Evolutionary conservation across 495 filamentous ascomycete species (phyloP), one percentile per base, ranked within the genome.

Genomic region (Parathielavia hyrcaniae): DNA sequence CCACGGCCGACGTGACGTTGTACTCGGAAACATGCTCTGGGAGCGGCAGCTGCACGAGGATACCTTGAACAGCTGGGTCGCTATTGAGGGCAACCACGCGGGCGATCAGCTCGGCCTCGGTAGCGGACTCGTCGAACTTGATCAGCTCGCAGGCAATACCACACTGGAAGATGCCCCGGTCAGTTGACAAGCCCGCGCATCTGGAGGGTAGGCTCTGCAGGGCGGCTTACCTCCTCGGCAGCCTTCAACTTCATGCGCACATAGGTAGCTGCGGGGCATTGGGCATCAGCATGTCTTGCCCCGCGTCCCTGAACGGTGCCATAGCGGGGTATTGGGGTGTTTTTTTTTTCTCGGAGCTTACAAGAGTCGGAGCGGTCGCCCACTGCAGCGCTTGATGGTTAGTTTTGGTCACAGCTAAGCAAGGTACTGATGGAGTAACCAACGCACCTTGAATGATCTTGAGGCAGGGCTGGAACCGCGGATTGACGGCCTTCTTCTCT

Each of bases 171-270:
- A 30, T 51, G 41, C 35, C 12, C n/a, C 1, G 7, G 48, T 44
- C 19, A 26, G 47, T 39, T 26, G 16, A 20, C 63, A 50, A 30
- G 40, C 23, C 3, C 40, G 32, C 1, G 32, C 16, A 50, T 6
- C 11, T 6, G n/a, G 10, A 19, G 12, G 1, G 0, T 26, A 13
- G 10, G 35, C 19, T 19, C 1, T 26, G 49, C 30, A 38, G 39
- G 39, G 30, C 58, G 57, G 53, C 54, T 51, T 76, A 92, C 89
- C 81, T 98, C 92, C 70, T 91, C 81, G 32, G 93, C 93, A 55
- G 93, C 93, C 79, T 96, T 97, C 66, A 97, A 72, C 76, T 98
- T 98, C 93, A 98, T 98, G 75, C 90, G 90, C 71, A 98, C 91
- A 88, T 98, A 98, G 40, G 93, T 97, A 69, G 86, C 88, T 93